These are phyloP conservation scores for Picocystis salinarum DNA, from an alignment of 139 green algal genomes.

Conservation along the genomic window DNA sequence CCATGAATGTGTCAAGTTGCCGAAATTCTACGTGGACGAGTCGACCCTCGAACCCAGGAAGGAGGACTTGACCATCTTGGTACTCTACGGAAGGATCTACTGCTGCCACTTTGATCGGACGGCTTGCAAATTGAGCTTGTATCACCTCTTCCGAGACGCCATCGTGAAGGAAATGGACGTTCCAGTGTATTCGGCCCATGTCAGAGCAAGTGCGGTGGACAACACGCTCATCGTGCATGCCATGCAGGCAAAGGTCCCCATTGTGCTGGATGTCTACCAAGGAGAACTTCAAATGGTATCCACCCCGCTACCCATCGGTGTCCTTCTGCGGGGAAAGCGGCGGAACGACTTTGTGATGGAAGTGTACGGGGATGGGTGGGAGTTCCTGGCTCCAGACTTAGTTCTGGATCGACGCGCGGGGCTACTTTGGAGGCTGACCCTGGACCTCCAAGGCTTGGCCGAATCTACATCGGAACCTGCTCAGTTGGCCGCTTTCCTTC, in stretches of 20 bases:
- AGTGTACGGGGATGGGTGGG: slow-evolving; percentile 12
- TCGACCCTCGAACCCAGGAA: too few species aligned
- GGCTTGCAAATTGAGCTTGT: slow-evolving; percentile 11
- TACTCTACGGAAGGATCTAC: slow-evolving; percentile 19
- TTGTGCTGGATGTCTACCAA: slow-evolving; percentile 12
- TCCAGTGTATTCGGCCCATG: not conserved
- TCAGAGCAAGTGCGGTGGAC: slow-evolving; percentile 10
- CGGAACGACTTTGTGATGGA: not conserved
- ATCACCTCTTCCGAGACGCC: slow-evolving; percentile 16
- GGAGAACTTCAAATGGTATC: slow-evolving; percentile 5
- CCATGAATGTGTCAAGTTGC: slow-evolving; percentile 8
- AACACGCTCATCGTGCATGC: slow-evolving; percentile 14
- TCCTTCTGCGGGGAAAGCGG: too few species aligned
- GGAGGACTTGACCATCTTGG: too few species aligned
- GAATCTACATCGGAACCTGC: too few species aligned
- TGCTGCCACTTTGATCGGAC: slow-evolving; percentile 17
- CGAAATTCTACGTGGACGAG: slow-evolving; percentile 16
- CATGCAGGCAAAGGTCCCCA: slow-evolving; percentile 9
- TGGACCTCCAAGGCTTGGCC: slow-evolving; percentile 12
- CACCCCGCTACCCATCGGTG: slow-evolving; percentile 8
- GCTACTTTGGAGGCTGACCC: slow-evolving; percentile 9
- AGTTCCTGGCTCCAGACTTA: slow-evolving; percentile 11
- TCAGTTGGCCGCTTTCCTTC: too few species aligned
- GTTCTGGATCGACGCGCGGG: slow-evolving; percentile 10
- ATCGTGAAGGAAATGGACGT: slow-evolving; percentile 9